phyloP scores from a whole-genome alignment of 768 basidiomycete genomes.

The Epithele typhae region DNA sequence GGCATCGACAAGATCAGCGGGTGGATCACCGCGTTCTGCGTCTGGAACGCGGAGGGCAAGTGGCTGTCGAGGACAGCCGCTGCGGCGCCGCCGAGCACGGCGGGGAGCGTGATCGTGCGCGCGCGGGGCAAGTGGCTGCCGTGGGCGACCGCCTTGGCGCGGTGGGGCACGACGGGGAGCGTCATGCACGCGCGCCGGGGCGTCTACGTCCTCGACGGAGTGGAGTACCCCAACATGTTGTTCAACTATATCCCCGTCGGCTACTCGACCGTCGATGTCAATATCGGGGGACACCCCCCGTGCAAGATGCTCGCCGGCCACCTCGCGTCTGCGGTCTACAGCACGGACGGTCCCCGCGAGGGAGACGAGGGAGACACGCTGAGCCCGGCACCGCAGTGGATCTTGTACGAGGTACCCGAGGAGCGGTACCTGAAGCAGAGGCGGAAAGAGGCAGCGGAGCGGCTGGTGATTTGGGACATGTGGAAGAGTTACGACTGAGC shows the following conservation, averaged over 20 bases:
- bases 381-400: neutral
- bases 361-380: no score
- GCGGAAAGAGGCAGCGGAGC: neutral
- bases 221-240: conserved; percentile 1
- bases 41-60: conserved; percentile 4
- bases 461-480: no score
- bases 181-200: neutral
- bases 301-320: conserved; percentile 13
- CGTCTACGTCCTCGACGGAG: conserved; percentile 4
- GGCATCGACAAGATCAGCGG: conserved; percentile 7
- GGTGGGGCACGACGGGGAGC: neutral
- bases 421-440: neutral
- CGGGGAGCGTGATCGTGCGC: no score
- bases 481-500: no score
- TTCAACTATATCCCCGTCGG: neutral
- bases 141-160: neutral
- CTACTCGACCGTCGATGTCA: conserved; percentile 1
- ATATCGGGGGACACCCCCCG: no score
- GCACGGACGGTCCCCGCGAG: neutral
- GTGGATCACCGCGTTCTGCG: conserved; percentile 17
- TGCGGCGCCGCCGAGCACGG: no score
- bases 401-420: no score
- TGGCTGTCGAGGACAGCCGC: no score
- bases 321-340: neutral
- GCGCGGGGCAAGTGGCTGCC: conserved; percentile 3